These are phyloP conservation scores for Pestalotiopsis sp. DNA, from an alignment of 2,329 filamentous ascomycete species.

Conservation along the genomic window DNA sequence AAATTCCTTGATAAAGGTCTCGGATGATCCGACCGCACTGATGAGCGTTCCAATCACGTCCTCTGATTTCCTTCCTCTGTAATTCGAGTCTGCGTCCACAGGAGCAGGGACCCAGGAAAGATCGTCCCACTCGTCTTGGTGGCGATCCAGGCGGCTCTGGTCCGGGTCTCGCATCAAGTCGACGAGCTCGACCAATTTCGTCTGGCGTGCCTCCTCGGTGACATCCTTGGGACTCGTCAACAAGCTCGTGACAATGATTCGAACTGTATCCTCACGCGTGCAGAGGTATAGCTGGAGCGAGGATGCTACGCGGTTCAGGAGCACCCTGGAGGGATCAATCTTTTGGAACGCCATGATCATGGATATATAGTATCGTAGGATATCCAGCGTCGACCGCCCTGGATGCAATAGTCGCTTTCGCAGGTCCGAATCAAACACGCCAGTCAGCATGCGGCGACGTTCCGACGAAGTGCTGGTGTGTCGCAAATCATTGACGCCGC, in stretches of 20 bases:
- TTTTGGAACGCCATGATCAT: constrained; percentile 79
- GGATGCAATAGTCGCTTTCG: constrained; percentile 72
- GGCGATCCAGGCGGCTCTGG: constrained; percentile 53
- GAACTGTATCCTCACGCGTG: constrained; percentile 76
- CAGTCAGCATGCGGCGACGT: constrained; percentile 70
- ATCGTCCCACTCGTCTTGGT: constrained; percentile 78
- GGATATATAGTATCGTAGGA: constrained; percentile 76
- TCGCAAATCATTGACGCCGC: constrained; percentile 75
- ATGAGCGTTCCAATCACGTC: constrained; percentile 93
- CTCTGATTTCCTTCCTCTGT: constrained; percentile 83
- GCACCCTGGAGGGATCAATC: constrained; percentile 76
- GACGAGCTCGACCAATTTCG: constrained; percentile 68
- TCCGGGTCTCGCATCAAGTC: constrained; percentile 65
- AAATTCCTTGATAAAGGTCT: constrained; percentile 92
- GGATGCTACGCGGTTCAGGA: constrained; percentile 74
- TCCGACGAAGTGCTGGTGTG: constrained; percentile 70
- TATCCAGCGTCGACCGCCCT: constrained; percentile 74
- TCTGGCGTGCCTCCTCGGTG: constrained; percentile 39
- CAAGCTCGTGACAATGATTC: constrained; percentile 75
- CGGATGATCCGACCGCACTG: constrained; percentile 83
- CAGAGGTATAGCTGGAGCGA: constrained; percentile 77
- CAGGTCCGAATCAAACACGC: constrained; percentile 68
- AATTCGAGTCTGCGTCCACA: constrained; percentile 89
- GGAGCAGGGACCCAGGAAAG: constrained; percentile 94
- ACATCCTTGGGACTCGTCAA: constrained; percentile 63